These are phyloP conservation scores for Ceratobasidium sp. DNA, from an alignment of 1,284 basidiomycete species.

Conservation along the genomic window DNA sequence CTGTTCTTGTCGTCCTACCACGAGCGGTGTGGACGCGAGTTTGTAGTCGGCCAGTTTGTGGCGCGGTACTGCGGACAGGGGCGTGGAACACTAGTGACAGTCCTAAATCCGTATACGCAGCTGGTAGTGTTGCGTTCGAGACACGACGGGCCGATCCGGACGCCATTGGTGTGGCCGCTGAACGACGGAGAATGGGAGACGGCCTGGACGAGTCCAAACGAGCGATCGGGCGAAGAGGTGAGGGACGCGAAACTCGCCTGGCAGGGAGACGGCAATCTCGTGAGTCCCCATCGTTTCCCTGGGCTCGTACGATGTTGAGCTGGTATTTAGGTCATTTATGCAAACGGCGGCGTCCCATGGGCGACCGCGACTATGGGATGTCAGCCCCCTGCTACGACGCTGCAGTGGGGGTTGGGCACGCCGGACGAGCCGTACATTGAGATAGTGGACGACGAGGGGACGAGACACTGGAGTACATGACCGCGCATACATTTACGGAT, in stretches of 20 bases:
- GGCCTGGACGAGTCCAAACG: conserved; percentile 38
- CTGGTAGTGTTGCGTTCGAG: conserved; percentile 40
- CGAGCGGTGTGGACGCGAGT: conserved; percentile 12
- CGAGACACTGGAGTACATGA: conserved; percentile 23
- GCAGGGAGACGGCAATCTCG: conserved; percentile 45
- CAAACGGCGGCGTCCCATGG: conserved; percentile 41
- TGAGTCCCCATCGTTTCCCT: background rate
- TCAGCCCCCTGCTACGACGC: conserved; percentile 29
- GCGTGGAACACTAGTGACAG: conserved; percentile 33
- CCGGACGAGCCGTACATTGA: conserved; percentile 38
- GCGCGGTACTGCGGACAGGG: conserved; percentile 31
- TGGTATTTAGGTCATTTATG: conserved; percentile 43
- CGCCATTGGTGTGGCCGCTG: conserved; percentile 40
- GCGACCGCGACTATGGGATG: conserved; percentile 33
- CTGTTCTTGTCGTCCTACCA: conserved; percentile 36
- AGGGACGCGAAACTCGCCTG: conserved; percentile 32
- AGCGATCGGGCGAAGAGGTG: conserved; percentile 13
- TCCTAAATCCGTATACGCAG: conserved; percentile 43
- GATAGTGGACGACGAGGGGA: conserved; percentile 12
- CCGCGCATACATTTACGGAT: background rate
- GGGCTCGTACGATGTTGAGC: background rate
- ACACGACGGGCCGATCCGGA: conserved; percentile 24
- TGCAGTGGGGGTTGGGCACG: conserved; percentile 39
- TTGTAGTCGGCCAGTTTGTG: conserved; percentile 26
- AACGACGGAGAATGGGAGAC: conserved; percentile 32